Evolutionary conservation across 163 green algal species (phyloP), one percentile per base, ranked within the genome.

Genomic region (Chlamydomonas reinhardtii): DNA sequence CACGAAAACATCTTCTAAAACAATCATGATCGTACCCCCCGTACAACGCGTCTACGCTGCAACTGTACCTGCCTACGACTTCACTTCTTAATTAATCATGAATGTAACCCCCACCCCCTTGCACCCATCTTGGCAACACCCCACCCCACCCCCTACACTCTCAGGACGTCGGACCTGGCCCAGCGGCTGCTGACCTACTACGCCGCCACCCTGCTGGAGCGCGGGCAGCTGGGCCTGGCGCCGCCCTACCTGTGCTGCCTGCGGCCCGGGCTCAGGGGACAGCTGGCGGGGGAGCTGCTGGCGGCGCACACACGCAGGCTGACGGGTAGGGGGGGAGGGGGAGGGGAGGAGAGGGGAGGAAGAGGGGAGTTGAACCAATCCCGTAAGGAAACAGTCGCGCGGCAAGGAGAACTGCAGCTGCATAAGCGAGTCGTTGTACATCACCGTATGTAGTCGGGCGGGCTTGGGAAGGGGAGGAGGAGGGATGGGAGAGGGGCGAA

Each of bases 241-340:
- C 94, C 95, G 4, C 75, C 92, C n/a, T 97, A 97, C 85, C 77
- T 92, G 43, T 96, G 92, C 77, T 92, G 95, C 82, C 89, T 97
- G 83, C 86, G 86, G 0, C 74, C 83, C 14, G 74, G 62, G 15
- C 75, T 89, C 39, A 83, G 94, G 20, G 82, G 80, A 32, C 71
- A 88, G 27, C 90, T 92, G 35, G 90, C 89, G 39, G 75, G 82
- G 19, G 88, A 95, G 81, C 91, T 93, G 69, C 89, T 95, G 74
- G 86, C 90, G 64, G 78, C 92, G 76, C 88, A 94, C 65, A 93
- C 84, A 39, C 69, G 52, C 37, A 70, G 74, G 35, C 83, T 92
- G 9, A 73, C 59, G 29, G 81, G 71, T 81, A 71, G 52, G 74
- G 11, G 64, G 34, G 75, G 75, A n/a, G 74, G 37, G 74, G 37